Evolutionary conservation across 352 stramenopile genomes (phyloP), one percentile per base, ranked within the genome.

Genomic region (Blastocystis sp.): DNA sequence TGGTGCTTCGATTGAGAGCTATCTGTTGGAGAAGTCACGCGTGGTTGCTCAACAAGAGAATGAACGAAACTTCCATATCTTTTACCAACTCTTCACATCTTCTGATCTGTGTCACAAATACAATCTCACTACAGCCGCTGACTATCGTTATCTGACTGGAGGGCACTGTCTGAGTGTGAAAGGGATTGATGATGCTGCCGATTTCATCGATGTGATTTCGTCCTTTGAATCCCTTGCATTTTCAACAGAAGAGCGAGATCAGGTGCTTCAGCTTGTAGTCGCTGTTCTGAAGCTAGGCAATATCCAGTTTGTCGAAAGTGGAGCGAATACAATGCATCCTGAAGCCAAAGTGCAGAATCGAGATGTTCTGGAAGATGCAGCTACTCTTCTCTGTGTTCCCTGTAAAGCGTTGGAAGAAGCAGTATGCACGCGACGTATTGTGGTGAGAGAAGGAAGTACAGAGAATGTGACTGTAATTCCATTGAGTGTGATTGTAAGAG

Each of bases 281-380:
- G 93, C 92, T 35, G 88, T 98, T 65, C 88, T 98, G 77, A 95
- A 98, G 86, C 88, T 97, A 43, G 96, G 95, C 19, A 98, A 98
- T 90, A 88, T 98, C 37, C 90, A 93, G 52, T 97, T 97, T 83
- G 90, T 95, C 35, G 90, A 92, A 57, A 91, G 29, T 12, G 88
- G 0, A 80, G 91, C 39, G 24, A 71, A 75, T 73, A 92, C 39
- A 83, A 90, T 0, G 90, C 90, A 81, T 93, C 91, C 43, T 90
- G 90, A 16, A 92, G 91, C 11, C 90, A 94, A 88, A 92, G 90
- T 89, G 93, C 0, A 89, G 75, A 71, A 89, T 56, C 89, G 91
- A 4, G 88, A 29, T 14, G 89, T 92, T 57, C 90, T 94, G 86
- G 87, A 92, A 63, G 88, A 94, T 37, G 94, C 97, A 35, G 91